Percentiles rank a stretch among this genome's conserved stretches.
Evolutionary conservation across 1,139 yeast species (phyloP).

Genomic region (Candida freyschussii): DNA sequence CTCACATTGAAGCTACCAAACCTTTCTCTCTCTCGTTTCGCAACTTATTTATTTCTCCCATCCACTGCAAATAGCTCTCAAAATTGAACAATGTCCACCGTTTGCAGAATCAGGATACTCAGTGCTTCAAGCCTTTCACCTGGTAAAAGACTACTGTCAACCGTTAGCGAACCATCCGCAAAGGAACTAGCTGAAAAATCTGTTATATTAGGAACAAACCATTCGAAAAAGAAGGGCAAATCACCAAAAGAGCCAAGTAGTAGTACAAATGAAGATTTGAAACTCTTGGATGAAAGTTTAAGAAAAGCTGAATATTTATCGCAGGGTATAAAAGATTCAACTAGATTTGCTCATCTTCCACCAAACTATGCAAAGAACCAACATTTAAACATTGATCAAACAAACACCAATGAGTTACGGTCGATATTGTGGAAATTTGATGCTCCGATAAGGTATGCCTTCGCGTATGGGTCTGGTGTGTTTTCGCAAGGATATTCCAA

Average conservation of each 20-base stretch:
- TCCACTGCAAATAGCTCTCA: no score
- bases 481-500: slow-evolving; percentile 58
- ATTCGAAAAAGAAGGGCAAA: neutral
- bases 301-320: slow-evolving; percentile 30
- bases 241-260: slow-evolving; percentile 1
- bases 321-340: slow-evolving; percentile 36
- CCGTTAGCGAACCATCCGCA: slow-evolving; percentile 18
- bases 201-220: slow-evolving; percentile 12
- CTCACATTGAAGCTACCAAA: no score
- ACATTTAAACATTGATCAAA: slow-evolving; percentile 42
- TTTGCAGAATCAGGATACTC: no score
- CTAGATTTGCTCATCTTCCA: slow-evolving; percentile 46
- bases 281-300: slow-evolving; percentile 30
- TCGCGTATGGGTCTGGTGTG: slow-evolving; percentile 96
- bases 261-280: slow-evolving; percentile 24
- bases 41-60: no score
- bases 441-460: slow-evolving; percentile 68
- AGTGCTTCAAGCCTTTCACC: no score
- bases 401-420: slow-evolving; percentile 42
- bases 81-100: no score
- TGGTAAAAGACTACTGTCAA: slow-evolving; percentile 13
- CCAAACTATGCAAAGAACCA: slow-evolving; percentile 56
- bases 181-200: slow-evolving; percentile 21
- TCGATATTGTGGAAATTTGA: slow-evolving; percentile 52
- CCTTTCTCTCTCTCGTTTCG: no score